phyloP scores from a whole-genome alignment of 495 filamentous ascomycete genomes.

The Sporormia fimetaria region DNA sequence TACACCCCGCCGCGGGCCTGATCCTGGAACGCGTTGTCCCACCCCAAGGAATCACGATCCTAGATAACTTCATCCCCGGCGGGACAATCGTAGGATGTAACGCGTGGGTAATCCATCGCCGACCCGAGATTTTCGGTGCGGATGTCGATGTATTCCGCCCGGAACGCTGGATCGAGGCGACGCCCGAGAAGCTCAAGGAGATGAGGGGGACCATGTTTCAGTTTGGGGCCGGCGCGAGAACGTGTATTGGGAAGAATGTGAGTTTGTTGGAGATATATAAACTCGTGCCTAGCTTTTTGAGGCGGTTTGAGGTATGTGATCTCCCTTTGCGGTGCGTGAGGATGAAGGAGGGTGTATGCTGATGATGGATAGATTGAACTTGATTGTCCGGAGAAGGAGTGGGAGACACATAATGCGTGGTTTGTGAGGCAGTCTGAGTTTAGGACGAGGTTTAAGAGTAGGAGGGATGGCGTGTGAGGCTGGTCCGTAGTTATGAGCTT shows the following conservation, averaged over 20 bases:
- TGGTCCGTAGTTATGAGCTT: no score
- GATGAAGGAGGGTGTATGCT: constrained; percentile 2
- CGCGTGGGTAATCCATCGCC: constrained; percentile 46
- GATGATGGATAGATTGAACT: constrained; percentile 36
- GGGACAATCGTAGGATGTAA: constrained; percentile 52
- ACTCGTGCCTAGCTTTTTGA: constrained; percentile 59
- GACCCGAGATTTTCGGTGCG: constrained; percentile 43
- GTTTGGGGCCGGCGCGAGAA: constrained; percentile 55
- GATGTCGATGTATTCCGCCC: constrained; percentile 44
- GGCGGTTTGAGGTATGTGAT: constrained; percentile 48
- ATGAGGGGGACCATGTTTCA: constrained; percentile 41
- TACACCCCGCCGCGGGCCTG: constrained; percentile 53
- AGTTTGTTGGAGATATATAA: constrained; percentile 70
- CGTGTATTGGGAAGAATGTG: constrained; percentile 64
- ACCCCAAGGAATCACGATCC: constrained; percentile 39
- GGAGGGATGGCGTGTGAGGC: no score
- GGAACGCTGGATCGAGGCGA: constrained; percentile 44
- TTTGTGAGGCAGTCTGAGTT: constrained; percentile 61
- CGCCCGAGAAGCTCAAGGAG: constrained; percentile 30
- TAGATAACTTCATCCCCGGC: constrained; percentile 42
- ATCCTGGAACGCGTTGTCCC: constrained; percentile 57
- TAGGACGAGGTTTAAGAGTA: constrained; percentile 46
- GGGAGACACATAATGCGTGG: constrained; percentile 61
- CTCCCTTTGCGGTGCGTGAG: not conserved
- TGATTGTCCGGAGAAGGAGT: constrained; percentile 48